Base-by-base conservation (phyloP, 1,284 basidiomycete genomes). In the Malassezia caprae region DNA sequence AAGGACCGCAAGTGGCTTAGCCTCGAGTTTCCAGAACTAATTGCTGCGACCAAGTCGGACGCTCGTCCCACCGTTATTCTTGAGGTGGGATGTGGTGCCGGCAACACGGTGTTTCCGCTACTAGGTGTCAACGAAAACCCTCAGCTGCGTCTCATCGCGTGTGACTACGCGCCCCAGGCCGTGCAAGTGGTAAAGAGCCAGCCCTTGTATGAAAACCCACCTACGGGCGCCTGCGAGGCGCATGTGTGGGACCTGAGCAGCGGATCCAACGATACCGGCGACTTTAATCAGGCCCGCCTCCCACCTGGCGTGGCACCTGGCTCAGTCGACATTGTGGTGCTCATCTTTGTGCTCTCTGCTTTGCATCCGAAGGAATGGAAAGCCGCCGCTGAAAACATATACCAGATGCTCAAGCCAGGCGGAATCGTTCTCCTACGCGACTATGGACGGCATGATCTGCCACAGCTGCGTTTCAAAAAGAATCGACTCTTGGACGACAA, bases 291-390 rank as follows among this genome's bases (percentile, higher is more conserved):
- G 1, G 8, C 27, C 1, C 41, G 53, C 1, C 51, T 69, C 1
- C 68, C 68, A 1, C 41, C 58, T 7, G 60, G 59, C 0, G 46
- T 72, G 1, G 41, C 45, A 10, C 30, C 51, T 10, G 82, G 77
- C 12, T 83, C 81, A 10, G 84, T 91, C 15, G 90, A 99, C 69
- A 83, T 96, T 30, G 79, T 89, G 35, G 83, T 91, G n/a, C 81
- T 96, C 61, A 87, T 99, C 44, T 99, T 96, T 71, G 90, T 96
- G 13, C 78, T 98, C 50, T 91, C 88, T 50, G 94, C 94, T 0
- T 77, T 99, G 15, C 90, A 96, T 72, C 94, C 94, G 0, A 76
- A 82, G 47, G 93, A 99, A 78, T 99, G 94, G 94, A 74, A 77
- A 0, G 82, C 81, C 55, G 91, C 91, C 0, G 79, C 94, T 17